These are phyloP conservation scores for Pythium phragmitis DNA, from an alignment of 352 stramenopile genomes.

Conservation along the genomic window DNA sequence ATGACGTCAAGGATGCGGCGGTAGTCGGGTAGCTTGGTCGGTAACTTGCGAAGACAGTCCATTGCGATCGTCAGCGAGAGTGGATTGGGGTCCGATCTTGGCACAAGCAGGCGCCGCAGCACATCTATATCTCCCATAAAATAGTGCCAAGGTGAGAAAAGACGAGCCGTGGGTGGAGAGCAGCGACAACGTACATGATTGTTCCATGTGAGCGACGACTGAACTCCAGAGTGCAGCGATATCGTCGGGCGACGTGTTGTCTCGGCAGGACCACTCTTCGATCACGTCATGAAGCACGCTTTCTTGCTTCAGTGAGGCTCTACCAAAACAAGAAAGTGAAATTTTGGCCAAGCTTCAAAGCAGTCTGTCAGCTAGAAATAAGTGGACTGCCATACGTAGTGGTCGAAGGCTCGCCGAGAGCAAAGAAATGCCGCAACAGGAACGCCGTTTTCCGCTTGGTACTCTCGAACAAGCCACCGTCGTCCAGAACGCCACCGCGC, in stretches of 20 bases:
- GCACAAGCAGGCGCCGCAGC: conserved; percentile 49
- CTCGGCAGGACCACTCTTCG: conserved; percentile 57
- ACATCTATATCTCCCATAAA: conserved; percentile 38
- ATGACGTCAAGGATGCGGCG: conserved; percentile 56
- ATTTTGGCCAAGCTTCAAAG: not conserved
- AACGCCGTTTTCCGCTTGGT: conserved; percentile 68
- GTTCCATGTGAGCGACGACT: conserved; percentile 61
- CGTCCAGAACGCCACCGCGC: conserved; percentile 34
- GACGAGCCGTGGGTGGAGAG: not conserved
- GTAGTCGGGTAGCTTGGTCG: conserved; percentile 54
- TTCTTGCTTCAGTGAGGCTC: conserved; percentile 30
- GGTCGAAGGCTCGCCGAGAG: conserved; percentile 34
- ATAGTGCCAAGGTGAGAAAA: too few relatives aligned
- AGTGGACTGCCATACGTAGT: conserved; percentile 6
- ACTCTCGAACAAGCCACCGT: conserved; percentile 44
- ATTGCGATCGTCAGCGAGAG: conserved; percentile 65
- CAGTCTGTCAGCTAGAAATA: not conserved
- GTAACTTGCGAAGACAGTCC: conserved; percentile 68
- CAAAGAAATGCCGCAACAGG: conserved; percentile 70
- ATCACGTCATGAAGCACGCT: conserved; percentile 59
- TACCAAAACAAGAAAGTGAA: not conserved
- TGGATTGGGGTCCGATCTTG: conserved; percentile 40
- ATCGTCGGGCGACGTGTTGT: conserved; percentile 38
- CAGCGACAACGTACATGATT: conserved; percentile 44
- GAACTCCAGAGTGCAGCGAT: conserved; percentile 63